Conservation (phyloP, 2,329 filamentous ascomycete species). For the Xylariaceae sp. region DNA sequence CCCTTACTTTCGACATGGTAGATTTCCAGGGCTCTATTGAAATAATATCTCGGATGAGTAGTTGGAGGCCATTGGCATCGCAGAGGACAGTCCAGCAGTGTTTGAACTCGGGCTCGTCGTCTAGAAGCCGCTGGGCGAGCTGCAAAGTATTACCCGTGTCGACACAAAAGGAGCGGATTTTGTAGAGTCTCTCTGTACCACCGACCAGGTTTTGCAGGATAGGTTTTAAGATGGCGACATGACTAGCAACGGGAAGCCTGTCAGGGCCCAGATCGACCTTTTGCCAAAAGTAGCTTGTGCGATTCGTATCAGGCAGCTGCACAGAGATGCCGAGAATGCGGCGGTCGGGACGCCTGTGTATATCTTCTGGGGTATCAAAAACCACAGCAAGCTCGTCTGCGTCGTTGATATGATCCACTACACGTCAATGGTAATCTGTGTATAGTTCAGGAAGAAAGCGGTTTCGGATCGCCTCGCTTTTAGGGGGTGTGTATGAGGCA, state of each 20-base stretch:
- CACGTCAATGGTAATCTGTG: no score
- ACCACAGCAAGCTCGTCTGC: not conserved
- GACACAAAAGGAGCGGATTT: not conserved
- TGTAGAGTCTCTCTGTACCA: not conserved
- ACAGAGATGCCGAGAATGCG: not conserved
- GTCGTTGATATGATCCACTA: not conserved
- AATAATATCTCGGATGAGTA: not conserved
- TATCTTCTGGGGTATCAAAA: not conserved
- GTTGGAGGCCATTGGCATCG: not conserved
- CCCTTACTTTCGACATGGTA: not conserved
- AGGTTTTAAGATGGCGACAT: not conserved
- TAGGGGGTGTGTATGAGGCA: no score
- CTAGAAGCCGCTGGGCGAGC: not conserved
- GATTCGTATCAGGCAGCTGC: not conserved
- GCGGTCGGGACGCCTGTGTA: not conserved
- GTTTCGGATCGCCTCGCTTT: no score
- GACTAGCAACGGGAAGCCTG: not conserved
- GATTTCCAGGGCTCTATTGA: not conserved
- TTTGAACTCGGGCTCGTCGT: not conserved
- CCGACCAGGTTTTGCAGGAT: not conserved
- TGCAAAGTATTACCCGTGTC: not conserved
- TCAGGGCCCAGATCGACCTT: not conserved
- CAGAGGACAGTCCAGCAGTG: not conserved
- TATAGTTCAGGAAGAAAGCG: no score
- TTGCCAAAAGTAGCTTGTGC: constrained; percentile 1